Conservation (phyloP, 106 monocot genomes). For the Dioscorea alata region DNA sequence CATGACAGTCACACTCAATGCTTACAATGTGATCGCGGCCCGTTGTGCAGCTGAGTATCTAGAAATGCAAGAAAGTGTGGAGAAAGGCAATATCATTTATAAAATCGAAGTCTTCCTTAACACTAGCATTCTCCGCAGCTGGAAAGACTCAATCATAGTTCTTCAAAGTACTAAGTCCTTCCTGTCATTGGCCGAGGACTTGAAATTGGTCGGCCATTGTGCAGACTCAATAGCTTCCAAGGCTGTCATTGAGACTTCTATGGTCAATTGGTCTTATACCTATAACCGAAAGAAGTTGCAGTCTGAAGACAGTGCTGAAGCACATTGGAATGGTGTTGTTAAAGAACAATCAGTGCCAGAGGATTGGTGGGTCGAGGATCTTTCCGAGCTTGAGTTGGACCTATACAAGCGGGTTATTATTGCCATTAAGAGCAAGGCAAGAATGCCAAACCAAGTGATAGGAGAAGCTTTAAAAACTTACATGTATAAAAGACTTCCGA, state of each 20-base stretch:
- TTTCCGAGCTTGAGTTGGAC: constrained; percentile 74
- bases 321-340: constrained; percentile 62
- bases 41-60: constrained; percentile 84
- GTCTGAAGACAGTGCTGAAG: constrained; percentile 39
- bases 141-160: constrained; percentile 94
- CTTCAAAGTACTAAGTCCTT: constrained; percentile 74
- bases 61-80: constrained; percentile 72
- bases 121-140: constrained; percentile 68
- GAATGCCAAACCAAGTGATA: constrained; percentile 40
- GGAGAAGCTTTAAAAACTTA: constrained; percentile 89
- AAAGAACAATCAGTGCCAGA: constrained; percentile 64
- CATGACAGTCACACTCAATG: constrained; percentile 80
- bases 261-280: constrained; percentile 90
- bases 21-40: constrained; percentile 76
- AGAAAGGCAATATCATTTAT: constrained; percentile 82
- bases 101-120: constrained; percentile 88
- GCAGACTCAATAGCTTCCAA: constrained; percentile 76
- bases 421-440: constrained; percentile 52
- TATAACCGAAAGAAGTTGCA: constrained; percentile 72
- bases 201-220: constrained; percentile 66
- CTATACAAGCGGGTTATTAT: constrained; percentile 54
- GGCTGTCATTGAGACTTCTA: constrained; percentile 56
- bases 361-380: constrained; percentile 96
- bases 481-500: constrained; percentile 44
- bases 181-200: constrained; percentile 63